phyloP scores from a whole-genome alignment of 73 alveolate species.

The Paramecium pentaurelia region DNA sequence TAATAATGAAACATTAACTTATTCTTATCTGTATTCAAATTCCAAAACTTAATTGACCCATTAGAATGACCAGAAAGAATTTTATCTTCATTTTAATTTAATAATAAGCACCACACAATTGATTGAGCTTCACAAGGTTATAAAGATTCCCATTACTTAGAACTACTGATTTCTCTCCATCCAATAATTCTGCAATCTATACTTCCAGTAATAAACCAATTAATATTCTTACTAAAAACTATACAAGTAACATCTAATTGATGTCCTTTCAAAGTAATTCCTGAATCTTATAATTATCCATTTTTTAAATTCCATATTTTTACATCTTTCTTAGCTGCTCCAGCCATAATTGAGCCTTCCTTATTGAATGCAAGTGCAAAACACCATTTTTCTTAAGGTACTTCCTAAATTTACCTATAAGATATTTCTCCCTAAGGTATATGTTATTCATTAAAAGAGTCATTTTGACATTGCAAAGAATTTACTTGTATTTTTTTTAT shows the following conservation, averaged over 20 bases:
- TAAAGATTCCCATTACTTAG: not conserved
- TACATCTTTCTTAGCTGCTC: not conserved
- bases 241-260: not conserved
- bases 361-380: not conserved
- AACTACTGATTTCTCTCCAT: not conserved
- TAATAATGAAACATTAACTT: not conserved
- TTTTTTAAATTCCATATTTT: not conserved
- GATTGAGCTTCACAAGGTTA: not conserved
- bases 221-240: not conserved
- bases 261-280: not conserved
- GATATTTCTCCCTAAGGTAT: not conserved
- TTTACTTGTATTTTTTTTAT: too few species aligned
- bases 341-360: not conserved
- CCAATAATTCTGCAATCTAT: not conserved
- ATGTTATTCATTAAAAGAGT: not conserved
- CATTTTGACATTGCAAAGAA: not conserved
- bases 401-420: not conserved
- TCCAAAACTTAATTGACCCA: not conserved
- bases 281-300: not conserved
- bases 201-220: not conserved
- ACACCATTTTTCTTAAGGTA: too few species aligned
- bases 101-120: not conserved
- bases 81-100: not conserved
- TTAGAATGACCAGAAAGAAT: not conserved
- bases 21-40: not conserved